Base-by-base conservation (phyloP, 2,329 filamentous ascomycete genomes). In the Ophiostoma himal-ulmi region DNA sequence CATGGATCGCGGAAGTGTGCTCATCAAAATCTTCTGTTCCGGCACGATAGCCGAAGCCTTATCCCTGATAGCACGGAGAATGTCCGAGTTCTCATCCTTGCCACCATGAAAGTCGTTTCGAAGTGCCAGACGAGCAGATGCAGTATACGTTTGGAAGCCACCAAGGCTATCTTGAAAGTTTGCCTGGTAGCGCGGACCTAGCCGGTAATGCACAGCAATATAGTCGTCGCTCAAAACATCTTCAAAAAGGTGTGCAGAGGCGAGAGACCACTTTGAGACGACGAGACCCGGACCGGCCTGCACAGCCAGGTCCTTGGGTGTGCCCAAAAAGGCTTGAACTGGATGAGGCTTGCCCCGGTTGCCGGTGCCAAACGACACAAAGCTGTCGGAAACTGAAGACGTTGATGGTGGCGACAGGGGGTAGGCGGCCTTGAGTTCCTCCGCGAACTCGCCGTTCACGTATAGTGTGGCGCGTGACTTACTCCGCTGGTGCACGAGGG, bases 101-200 rank as follows among this genome's bases (percentile, higher is more conserved):
- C 93, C 94, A 1, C 92, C 90, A 78, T 96, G 92, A 52, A 96
- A 84, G 77, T 99, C 95, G 75, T 98, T 98, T 65, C 94, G 90
- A 69, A 97, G 85, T 71, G 96, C 95, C 54, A 99, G 82, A 69
- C 92, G 89, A 8, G 95, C 94, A 0, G 95, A 98, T 7, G 95
- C 94, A 75, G 91, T 89, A 77, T 99, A 99, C 0, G 96, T 99
- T 77, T 98, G 93, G 76, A 99, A 96, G 1, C 93, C 94, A 5
- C 96, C 95, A 17, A 99, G 85, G 75, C 93, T 95, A 77, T 99
- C 95, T 79, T 99, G 95, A 75, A 96, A 97, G 77, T 99, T 99
- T 20, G 95, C 95, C 76, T 93, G 90, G 75, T 99, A 99, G 67
- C 93, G 88, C 34, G 93, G 91, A 0, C 95, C 94, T 22, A 99